These are phyloP conservation scores for Pythium periplocum DNA, from an alignment of 352 stramenopile species.

Conservation along the genomic window DNA sequence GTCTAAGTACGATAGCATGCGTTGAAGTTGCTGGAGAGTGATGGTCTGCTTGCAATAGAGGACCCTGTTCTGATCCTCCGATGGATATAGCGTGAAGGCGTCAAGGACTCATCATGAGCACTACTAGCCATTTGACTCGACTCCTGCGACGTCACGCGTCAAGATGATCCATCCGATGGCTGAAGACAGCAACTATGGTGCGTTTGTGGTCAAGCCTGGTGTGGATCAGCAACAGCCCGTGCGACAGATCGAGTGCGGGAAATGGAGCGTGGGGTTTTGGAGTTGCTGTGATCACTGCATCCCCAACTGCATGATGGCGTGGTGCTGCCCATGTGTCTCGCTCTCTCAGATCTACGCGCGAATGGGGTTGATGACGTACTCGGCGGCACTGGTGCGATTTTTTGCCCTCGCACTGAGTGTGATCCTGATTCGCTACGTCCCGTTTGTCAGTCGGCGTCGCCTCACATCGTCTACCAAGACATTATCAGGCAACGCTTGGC, in stretches of 20 bases:
- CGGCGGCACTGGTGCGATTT: slow-evolving; percentile 5
- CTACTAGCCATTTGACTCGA: too few relatives aligned
- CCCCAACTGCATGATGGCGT: slow-evolving; percentile 29
- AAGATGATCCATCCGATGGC: not conserved
- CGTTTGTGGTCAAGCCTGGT: not conserved
- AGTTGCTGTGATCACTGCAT: slow-evolving; percentile 18
- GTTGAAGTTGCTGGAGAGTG: too few relatives aligned
- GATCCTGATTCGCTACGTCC: not conserved
- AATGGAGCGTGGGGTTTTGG: slow-evolving; percentile 19
- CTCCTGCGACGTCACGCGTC: too few relatives aligned
- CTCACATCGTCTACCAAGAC: slow-evolving; percentile 4
- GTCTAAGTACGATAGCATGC: not conserved
- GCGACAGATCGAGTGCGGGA: slow-evolving; percentile 2
- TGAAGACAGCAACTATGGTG: not conserved
- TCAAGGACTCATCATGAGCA: too few relatives aligned
- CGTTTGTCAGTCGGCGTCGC: not conserved
- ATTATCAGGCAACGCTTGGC: not conserved
- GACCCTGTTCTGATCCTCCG: not conserved
- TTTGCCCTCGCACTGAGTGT: slow-evolving; percentile 3
- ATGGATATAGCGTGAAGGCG: slow-evolving; percentile 6
- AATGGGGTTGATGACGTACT: slow-evolving; percentile 12
- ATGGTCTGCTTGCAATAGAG: too few relatives aligned
- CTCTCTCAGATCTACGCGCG: slow-evolving; percentile 20
- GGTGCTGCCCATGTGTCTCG: slow-evolving; percentile 26
- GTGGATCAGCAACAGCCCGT: not conserved